These are phyloP conservation scores for Albophoma yamanashiensis DNA, from an alignment of 2,329 filamentous ascomycete species.

Conservation along the genomic window DNA sequence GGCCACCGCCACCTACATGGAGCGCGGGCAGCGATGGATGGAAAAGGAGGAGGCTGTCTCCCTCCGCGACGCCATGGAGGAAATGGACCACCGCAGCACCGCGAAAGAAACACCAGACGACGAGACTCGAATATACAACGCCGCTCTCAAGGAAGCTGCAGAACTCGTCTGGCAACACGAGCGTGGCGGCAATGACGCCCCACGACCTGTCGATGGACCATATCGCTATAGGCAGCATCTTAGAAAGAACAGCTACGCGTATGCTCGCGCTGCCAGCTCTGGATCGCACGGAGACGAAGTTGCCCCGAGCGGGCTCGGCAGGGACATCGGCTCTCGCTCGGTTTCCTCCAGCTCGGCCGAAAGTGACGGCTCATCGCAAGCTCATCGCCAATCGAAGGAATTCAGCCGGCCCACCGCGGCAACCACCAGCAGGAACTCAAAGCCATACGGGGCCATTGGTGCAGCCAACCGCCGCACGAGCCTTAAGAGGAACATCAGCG, in stretches of 20 bases:
- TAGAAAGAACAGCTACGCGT: slow-evolving; percentile 60
- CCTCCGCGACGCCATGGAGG: slow-evolving; percentile 60
- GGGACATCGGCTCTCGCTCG: slow-evolving; percentile 31
- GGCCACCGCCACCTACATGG: slow-evolving; percentile 59
- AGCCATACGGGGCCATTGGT: slow-evolving; percentile 29
- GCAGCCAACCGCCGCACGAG: slow-evolving; percentile 46
- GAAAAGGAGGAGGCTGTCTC: slow-evolving; percentile 68
- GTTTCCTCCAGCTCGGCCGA: slow-evolving; percentile 42
- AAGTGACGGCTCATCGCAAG: slow-evolving; percentile 28
- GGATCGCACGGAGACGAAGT: slow-evolving; percentile 35
- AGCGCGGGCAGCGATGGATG: slow-evolving; percentile 66
- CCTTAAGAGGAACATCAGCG: slow-evolving; percentile 59
- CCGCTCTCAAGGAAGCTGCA: slow-evolving; percentile 66
- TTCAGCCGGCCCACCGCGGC: slow-evolving; percentile 8
- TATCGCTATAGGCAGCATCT: slow-evolving; percentile 60
- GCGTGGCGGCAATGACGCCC: slow-evolving; percentile 35
- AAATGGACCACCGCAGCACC: slow-evolving; percentile 49
- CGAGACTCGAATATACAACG: slow-evolving; percentile 56
- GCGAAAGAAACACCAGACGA: slow-evolving; percentile 25
- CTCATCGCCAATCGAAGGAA: slow-evolving; percentile 17
- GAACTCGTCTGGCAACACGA: slow-evolving; percentile 71
- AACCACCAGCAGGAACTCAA: slow-evolving; percentile 16
- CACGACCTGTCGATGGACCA: slow-evolving; percentile 49
- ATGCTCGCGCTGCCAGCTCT: slow-evolving; percentile 51
- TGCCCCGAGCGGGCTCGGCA: slow-evolving; percentile 29